Percentiles rank a stretch among this genome's conserved stretches.
Conservation (phyloP, 2,329 filamentous ascomycete genomes). For the Arthrobotrys sinensis region DNA sequence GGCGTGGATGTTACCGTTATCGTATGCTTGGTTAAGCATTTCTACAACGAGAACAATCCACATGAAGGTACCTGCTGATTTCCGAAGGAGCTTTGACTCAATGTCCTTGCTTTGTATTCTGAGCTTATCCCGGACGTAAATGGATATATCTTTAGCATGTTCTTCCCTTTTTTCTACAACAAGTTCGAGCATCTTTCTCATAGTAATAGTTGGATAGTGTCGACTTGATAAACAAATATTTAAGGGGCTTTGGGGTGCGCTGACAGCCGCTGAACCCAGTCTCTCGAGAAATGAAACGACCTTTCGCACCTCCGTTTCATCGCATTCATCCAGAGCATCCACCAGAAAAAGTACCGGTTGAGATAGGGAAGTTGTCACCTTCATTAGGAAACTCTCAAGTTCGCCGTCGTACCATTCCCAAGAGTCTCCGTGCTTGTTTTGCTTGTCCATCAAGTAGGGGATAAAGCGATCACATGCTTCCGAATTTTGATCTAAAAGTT, state of each 20-base stretch:
- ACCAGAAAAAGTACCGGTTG: constrained; percentile 62
- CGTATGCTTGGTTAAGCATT: constrained; percentile 61
- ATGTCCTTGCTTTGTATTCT: constrained; percentile 6
- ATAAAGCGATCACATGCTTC: constrained; percentile 24
- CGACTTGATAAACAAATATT: constrained; percentile 65
- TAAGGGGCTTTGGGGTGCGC: constrained; percentile 49
- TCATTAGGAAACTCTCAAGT: constrained; percentile 22
- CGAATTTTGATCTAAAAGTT: constrained; percentile 57
- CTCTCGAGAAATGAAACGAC: constrained; percentile 66
- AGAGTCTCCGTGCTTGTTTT: constrained; percentile 36
- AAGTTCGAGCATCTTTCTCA: constrained; percentile 62
- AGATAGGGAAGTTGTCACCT: background rate
- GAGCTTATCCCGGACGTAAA: constrained; percentile 25
- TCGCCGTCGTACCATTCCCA: constrained; percentile 33
- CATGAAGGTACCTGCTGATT: constrained; percentile 46
- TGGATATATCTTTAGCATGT: constrained; percentile 65
- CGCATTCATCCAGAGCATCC: constrained; percentile 67
- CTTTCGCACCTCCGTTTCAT: constrained; percentile 65
- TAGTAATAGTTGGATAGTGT: constrained; percentile 66
- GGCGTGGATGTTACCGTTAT: constrained; percentile 47
- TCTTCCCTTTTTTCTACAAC: constrained; percentile 64
- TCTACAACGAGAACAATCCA: constrained; percentile 60
- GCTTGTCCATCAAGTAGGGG: constrained; percentile 41
- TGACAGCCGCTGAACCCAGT: constrained; percentile 61
- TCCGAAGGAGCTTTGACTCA: constrained; percentile 4